Evolutionary conservation across 2,329 filamentous ascomycete species (phyloP), one percentile per base, ranked within the genome.

Genomic region (Coniochaeta sp.): DNA sequence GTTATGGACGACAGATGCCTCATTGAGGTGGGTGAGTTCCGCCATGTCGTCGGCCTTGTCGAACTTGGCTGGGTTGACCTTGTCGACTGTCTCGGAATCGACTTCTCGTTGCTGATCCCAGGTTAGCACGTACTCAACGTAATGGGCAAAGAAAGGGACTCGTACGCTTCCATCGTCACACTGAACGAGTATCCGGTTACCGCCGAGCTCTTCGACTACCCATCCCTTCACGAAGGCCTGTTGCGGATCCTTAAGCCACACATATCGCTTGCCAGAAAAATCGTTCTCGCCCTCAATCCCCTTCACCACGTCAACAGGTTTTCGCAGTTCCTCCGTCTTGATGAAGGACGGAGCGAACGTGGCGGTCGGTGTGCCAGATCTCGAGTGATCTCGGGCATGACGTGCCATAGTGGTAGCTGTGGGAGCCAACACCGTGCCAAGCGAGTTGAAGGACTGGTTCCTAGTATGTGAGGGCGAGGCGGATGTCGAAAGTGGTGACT

Each of bases 1-100:
- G 71, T 99, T 99, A 77, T 99, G 93, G 58, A 99, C 93, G 58
- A 99, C 95, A 0, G 95, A 98, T 24, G 93, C 90, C 77, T 99
- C 95, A 75, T 99, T 99, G 64, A 99, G 80, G 74, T 99, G 95
- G 6, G 95, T 99, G 70, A 99, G 83, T 74, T 99, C 95, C 26
- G 96, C 95, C 95, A 99, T 99, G 74, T 99, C 96, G 77, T 96
- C 92, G 65, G 93, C 93, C 76, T 97, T 99, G 83, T 99, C 95
- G 77, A 99, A 99, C 73, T 99, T 99, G 70, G 93, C 93, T 55
- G 95, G 95, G 76, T 99, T 99, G 79, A 99, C 96, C 76, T 97
- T 98, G 81, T 99, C 96, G 66, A 97, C 92, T 68, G 87, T 89
- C 68, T 98, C 93, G 58, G 84, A 77, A 66, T 93, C 88, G 58